Evolutionary conservation across 2,329 filamentous ascomycete genomes (phyloP).

Genomic region (Xylariaceae sp.): DNA sequence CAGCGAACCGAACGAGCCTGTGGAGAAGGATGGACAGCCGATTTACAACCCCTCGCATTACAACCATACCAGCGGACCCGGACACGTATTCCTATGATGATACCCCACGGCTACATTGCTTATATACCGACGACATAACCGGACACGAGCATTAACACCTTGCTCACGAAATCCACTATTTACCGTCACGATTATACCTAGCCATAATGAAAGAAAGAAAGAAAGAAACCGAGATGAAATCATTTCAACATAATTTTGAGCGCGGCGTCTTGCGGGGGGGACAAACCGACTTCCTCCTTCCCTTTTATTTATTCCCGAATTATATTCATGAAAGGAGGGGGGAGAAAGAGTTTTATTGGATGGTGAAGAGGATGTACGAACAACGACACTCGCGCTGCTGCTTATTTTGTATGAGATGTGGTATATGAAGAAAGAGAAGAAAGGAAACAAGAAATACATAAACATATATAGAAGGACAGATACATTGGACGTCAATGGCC

Average conservation of each 20-base stretch:
- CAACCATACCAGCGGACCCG: conserved; percentile 20
- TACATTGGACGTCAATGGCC: not conserved
- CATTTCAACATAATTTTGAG: not conserved
- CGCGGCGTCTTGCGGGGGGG: not conserved
- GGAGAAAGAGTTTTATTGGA: not conserved
- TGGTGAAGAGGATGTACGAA: not conserved
- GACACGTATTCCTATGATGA: conserved; percentile 27
- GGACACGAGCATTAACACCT: not conserved
- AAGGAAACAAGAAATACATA: not conserved
- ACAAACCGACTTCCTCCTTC: not conserved
- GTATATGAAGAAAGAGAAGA: not conserved
- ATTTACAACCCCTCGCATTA: conserved; percentile 21
- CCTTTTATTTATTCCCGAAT: not conserved
- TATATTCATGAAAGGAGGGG: not conserved
- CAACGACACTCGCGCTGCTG: not conserved
- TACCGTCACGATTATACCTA: not conserved
- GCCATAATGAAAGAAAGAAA: not conserved
- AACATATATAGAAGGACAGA: not conserved
- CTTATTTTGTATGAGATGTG: not conserved
- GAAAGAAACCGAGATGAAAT: not conserved
- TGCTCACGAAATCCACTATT: not conserved
- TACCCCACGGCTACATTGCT: not conserved
- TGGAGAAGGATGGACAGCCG: conserved; percentile 14
- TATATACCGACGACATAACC: not conserved
- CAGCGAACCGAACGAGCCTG: conserved; percentile 47